Evolutionary conservation across 257 asterid species (phyloP).

Genomic region (Hygrophila difformis): DNA sequence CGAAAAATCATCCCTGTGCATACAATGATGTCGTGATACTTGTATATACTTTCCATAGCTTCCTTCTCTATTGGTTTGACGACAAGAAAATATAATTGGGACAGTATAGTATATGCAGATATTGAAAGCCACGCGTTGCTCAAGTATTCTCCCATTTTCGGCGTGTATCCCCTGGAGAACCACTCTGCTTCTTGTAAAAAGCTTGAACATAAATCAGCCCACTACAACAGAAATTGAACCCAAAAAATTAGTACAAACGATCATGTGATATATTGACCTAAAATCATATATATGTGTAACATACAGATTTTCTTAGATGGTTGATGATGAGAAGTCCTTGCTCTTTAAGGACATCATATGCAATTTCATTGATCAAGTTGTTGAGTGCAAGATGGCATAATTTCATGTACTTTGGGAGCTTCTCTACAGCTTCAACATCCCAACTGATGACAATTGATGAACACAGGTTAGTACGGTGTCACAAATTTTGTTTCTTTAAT

Average conservation of each 20-base stretch:
- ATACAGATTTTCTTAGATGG: conserved; percentile 22
- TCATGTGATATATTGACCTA: too few species aligned
- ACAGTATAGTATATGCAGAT: conserved; percentile 21
- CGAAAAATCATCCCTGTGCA: conserved; percentile 24
- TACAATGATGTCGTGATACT: conserved; percentile 23
- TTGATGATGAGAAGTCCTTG: conserved; percentile 16
- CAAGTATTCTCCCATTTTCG: conserved; percentile 33
- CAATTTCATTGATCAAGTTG: conserved; percentile 23
- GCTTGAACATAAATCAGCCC: conserved; percentile 24
- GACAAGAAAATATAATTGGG: conserved; percentile 25
- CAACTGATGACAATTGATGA: conserved; percentile 15
- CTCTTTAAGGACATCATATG: conserved; percentile 26
- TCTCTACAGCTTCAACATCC: conserved; percentile 17
- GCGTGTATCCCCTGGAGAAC: conserved; percentile 23
- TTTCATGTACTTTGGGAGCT: conserved; percentile 35
- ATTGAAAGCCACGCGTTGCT: conserved; percentile 38
- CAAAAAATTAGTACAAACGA: neutral
- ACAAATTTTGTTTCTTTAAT: neutral
- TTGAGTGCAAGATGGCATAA: conserved; percentile 24
- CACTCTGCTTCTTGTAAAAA: conserved; percentile 32
- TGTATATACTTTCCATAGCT: conserved; percentile 13
- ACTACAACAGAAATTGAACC: conserved; percentile 9
- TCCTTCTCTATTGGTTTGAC: conserved; percentile 30
- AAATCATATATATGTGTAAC: too few species aligned
- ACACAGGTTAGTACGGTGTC: neutral